These are phyloP conservation scores for Grigorovia transvaalensis DNA, from an alignment of 805 yeast genomes.

Conservation along the genomic window DNA sequence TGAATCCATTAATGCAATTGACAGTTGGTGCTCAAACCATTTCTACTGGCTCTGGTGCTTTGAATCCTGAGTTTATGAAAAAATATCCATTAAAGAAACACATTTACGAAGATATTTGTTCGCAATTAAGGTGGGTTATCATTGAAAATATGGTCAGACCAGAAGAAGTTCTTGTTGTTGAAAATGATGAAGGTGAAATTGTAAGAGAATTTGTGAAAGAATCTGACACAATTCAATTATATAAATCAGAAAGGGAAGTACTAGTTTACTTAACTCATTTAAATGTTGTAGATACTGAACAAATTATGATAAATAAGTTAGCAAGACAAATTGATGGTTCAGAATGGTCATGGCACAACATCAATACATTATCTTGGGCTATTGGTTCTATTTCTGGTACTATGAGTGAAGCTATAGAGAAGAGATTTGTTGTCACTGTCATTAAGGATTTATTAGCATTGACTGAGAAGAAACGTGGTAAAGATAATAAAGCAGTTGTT, in stretches of 20 bases:
- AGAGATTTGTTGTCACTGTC: slow-evolving; percentile 83
- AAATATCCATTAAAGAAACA: slow-evolving; percentile 79
- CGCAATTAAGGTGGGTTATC: slow-evolving; percentile 81
- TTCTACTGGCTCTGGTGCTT: slow-evolving; percentile 63
- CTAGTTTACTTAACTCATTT: slow-evolving; percentile 90
- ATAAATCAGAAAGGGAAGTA: slow-evolving; percentile 92
- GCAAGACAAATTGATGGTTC: slow-evolving; percentile 89
- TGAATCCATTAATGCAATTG: slow-evolving; percentile 70
- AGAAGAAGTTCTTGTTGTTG: slow-evolving; percentile 93
- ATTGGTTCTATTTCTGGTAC: slow-evolving; percentile 98
- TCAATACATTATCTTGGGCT: slow-evolving; percentile 98
- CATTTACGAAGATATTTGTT: slow-evolving; percentile 64
- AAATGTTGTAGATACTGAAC: slow-evolving; percentile 88
- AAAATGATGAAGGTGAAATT: slow-evolving; percentile 97
- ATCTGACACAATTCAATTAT: slow-evolving; percentile 90
- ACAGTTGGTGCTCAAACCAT: slow-evolving; percentile 30
- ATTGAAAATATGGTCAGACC: slow-evolving; percentile 98
- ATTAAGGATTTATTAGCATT: slow-evolving; percentile 84
- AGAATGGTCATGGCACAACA: slow-evolving; percentile 99
- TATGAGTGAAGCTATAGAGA: slow-evolving; percentile 96
- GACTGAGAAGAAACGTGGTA: slow-evolving; percentile 94
- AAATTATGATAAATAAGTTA: slow-evolving; percentile 84
- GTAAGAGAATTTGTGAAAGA: slow-evolving; percentile 96
- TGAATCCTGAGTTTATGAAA: slow-evolving; percentile 70
- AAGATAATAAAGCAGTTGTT: slow-evolving; percentile 96